phyloP scores from a whole-genome alignment of 2,329 filamentous ascomycete genomes.

The Hypoxylon sp. region DNA sequence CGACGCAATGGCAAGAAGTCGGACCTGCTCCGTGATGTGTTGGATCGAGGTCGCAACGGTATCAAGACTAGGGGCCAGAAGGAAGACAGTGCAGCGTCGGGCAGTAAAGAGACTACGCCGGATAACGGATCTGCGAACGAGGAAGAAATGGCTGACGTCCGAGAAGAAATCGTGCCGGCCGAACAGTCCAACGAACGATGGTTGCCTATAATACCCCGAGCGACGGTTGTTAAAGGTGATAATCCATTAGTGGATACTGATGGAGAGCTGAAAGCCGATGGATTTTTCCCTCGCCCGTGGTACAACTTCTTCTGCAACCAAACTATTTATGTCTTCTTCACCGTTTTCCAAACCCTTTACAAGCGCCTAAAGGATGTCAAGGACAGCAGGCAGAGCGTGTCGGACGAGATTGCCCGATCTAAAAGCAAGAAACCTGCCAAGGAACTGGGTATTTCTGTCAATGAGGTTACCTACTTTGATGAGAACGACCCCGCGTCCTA shows the following conservation, averaged over 20 bases:
- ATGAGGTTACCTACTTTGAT: conserved; percentile 82
- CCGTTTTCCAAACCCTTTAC: conserved; percentile 92
- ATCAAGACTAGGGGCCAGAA: conserved; percentile 78
- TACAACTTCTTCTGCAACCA: conserved; percentile 94
- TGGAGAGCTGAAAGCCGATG: conserved; percentile 78
- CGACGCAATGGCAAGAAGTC: conserved; percentile 81
- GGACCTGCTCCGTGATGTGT: conserved; percentile 84
- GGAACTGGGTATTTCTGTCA: conserved; percentile 85
- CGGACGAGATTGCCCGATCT: conserved; percentile 78
- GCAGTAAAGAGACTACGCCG: conserved; percentile 89
- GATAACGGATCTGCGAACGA: conserved; percentile 82
- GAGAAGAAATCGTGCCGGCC: conserved; percentile 67
- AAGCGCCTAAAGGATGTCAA: conserved; percentile 86
- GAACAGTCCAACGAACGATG: conserved; percentile 74
- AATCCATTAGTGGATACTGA: conserved; percentile 69
- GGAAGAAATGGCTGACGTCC: conserved; percentile 76
- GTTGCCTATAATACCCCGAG: conserved; percentile 71
- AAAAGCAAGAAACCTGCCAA: conserved; percentile 83
- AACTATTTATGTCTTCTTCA: conserved; percentile 94
- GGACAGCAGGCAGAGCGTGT: conserved; percentile 77
- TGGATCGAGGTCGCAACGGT: conserved; percentile 81
- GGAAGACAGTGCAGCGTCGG: conserved; percentile 80
- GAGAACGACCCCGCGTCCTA: conserved; percentile 73
- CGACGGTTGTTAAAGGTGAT: conserved; percentile 65
- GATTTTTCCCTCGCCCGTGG: conserved; percentile 81